Evolutionary conservation across 148 eudicot genomes (phyloP).

Genomic region (Cornus controversa): DNA sequence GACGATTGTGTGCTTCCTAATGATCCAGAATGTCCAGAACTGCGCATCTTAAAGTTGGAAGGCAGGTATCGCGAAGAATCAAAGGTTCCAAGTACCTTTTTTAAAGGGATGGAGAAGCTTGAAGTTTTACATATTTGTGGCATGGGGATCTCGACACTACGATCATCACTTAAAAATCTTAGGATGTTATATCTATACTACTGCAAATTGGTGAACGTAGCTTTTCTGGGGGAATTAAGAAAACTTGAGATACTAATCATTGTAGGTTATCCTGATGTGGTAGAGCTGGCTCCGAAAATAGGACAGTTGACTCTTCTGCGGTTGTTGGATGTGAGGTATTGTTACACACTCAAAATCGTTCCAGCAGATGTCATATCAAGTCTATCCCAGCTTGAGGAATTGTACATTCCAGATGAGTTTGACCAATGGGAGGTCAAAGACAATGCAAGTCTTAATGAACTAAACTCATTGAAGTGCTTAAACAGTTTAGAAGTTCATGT

Average conservation of each 20-base stretch:
- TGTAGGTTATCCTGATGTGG: not conserved
- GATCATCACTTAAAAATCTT: constrained; percentile 6
- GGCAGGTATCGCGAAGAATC: not conserved
- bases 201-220: not conserved
- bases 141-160: not conserved
- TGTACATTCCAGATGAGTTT: not conserved
- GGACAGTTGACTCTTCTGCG: not conserved
- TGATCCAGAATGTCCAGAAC: not conserved
- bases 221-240: not conserved
- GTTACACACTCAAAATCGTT: not conserved
- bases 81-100: not conserved
- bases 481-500: not conserved
- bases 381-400: not conserved
- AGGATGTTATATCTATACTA: not conserved
- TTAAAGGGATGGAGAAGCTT: not conserved
- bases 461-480: not conserved
- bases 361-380: constrained; percentile 9
- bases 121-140: not conserved
- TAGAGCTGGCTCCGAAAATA: not conserved
- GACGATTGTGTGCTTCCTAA: not conserved
- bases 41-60: constrained; percentile 6
- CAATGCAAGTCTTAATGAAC: not conserved
- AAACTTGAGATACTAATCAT: constrained; percentile 2
- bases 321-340: not conserved
- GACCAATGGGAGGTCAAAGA: not conserved